Percentiles rank a stretch among this genome's conserved stretches.
Evolutionary conservation across 495 filamentous ascomycete genomes (phyloP).

Genomic region (Aspergillus hancockii): DNA sequence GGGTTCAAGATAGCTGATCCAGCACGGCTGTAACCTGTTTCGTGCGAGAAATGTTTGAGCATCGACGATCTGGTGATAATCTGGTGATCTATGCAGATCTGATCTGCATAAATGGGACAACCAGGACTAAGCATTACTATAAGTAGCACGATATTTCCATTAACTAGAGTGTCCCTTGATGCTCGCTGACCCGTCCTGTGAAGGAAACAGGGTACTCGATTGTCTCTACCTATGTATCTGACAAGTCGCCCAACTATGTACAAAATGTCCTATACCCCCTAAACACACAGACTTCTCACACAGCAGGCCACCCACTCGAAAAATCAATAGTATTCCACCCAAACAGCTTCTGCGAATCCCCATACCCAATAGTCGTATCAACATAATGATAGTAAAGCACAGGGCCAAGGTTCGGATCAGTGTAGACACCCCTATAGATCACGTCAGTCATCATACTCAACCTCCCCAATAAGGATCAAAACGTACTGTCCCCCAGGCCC

Average conservation of each 20-base stretch:
- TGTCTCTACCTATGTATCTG: too few relatives aligned
- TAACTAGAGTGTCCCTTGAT: too few relatives aligned
- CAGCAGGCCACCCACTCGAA: slow-evolving; percentile 66
- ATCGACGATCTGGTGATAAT: too few relatives aligned
- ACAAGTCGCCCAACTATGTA: neutral
- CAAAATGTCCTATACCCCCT: neutral
- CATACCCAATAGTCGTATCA: slow-evolving; percentile 64
- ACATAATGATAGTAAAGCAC: slow-evolving; percentile 78
- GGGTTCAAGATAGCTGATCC: too few relatives aligned
- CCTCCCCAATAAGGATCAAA: neutral
- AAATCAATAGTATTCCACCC: slow-evolving; percentile 69
- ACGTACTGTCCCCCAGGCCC: slow-evolving; percentile 66
- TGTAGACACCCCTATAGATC: slow-evolving; percentile 44
- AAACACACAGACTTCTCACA: slow-evolving; percentile 20
- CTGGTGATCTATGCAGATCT: too few relatives aligned
- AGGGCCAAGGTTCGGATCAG: slow-evolving; percentile 46
- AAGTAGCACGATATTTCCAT: too few relatives aligned
- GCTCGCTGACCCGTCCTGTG: too few relatives aligned
- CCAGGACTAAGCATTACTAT: too few relatives aligned
- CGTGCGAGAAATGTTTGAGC: too few relatives aligned
- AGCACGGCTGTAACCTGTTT: too few relatives aligned
- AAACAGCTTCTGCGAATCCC: slow-evolving; percentile 63
- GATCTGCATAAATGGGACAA: too few relatives aligned
- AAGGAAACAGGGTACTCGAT: too few relatives aligned
- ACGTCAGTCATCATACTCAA: neutral